Evolutionary conservation across 257 asterid species (phyloP).

Genomic region (Solanum pinnatisectum): DNA sequence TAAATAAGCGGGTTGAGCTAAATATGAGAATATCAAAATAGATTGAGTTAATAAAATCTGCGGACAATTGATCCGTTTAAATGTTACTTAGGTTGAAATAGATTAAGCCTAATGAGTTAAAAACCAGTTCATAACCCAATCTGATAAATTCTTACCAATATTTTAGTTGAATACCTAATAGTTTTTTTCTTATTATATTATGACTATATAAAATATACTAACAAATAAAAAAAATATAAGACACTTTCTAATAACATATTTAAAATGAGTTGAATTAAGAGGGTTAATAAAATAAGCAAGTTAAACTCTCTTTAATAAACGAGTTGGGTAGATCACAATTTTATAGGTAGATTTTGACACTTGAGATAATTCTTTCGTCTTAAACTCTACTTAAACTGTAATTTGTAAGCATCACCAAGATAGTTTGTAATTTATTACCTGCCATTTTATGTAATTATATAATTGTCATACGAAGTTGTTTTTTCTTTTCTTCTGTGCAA

Average conservation of each 20-base stretch:
- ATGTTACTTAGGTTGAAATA: no score
- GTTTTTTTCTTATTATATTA: no score
- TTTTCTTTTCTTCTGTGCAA: background rate
- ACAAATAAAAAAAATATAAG: no score
- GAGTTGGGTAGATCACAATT: background rate
- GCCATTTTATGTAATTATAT: background rate
- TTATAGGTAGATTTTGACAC: background rate
- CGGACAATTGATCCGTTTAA: accelerated
- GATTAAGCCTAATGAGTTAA: no score
- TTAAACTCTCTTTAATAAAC: accelerated
- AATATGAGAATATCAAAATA: no score
- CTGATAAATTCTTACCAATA: background rate
- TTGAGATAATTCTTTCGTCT: background rate
- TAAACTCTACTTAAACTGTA: background rate
- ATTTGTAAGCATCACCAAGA: background rate
- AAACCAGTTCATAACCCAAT: background rate
- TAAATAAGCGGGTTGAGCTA: accelerated
- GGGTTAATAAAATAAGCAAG: background rate
- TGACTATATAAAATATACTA: background rate
- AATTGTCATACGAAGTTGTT: background rate
- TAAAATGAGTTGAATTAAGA: no score
- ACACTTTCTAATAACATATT: no score
- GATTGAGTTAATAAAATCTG: no score
- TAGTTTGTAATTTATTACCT: background rate
- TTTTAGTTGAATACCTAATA: no score